Base-by-base conservation (phyloP, 805 yeast species). In the Saccharomyces mikatae region DNA sequence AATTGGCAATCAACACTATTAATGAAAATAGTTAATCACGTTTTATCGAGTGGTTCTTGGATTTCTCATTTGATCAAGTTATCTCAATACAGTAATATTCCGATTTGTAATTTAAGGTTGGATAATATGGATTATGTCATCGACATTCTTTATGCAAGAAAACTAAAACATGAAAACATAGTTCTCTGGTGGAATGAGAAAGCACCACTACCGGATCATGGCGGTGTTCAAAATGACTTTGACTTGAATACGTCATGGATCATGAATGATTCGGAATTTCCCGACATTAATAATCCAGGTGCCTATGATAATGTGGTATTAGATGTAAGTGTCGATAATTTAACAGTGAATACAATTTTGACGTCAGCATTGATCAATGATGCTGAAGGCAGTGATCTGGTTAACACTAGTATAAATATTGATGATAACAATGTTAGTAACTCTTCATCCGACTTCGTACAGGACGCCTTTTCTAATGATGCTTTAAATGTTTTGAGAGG, bases 121-220 rank as follows among this genome's bases (percentile, higher is more conserved):
- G 92, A 87, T 55, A 86, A 88, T 58, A 76, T 84, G 70, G 84
- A 87, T 0, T 87, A 81, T 61, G 74, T 90, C 62, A 86, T 92
- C 56, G 99, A 94, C 69, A 78, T 92, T 46, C 83, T 83, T 53
- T 94, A 89, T 68, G 96, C 98, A 0, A 76, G 99, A 62, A 76
- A 83, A 51, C 76, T 94, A 54, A 74, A 74, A 21, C 77, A 81
- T 49, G 80, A 81, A 49, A 81, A 83, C 56, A 80, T 87, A 46
- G 85, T 92, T 5, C 72, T 95, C 30, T 94, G 99, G 98, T 94
- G 99, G 98, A 87, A 96, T 0, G 80, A 84, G 3, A 76, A 77
- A 17, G 56, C 62, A 21, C 87, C 92, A 0, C 70, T 79, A 48
- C 92, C 97, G 0, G 97, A 89, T 64, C 84, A 81, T 63, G 97